phyloP scores from a whole-genome alignment of 352 stramenopile genomes.

The Salisapilia sapeloensis region DNA sequence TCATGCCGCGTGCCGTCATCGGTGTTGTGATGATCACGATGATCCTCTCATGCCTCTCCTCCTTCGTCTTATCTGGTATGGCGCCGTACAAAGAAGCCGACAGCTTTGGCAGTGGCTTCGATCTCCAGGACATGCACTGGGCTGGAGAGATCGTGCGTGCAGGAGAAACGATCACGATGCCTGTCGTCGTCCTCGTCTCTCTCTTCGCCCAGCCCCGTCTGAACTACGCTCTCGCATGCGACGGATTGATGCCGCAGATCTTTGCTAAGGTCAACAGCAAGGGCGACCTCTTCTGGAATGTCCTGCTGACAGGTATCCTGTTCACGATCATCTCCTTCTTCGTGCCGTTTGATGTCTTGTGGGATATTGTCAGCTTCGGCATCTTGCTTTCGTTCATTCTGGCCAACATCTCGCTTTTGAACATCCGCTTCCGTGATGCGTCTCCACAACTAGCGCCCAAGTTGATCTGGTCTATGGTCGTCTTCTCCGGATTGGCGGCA shows the following conservation, averaged over 20 bases:
- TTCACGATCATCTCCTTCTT: slow-evolving; percentile 55
- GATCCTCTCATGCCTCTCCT: slow-evolving; percentile 52
- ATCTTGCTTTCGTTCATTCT: slow-evolving; percentile 83
- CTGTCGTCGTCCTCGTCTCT: slow-evolving; percentile 86
- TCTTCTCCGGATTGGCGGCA: slow-evolving; percentile 12
- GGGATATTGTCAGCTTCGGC: slow-evolving; percentile 81
- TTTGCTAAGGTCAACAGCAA: slow-evolving; percentile 78
- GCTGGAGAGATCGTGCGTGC: no score
- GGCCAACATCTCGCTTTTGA: slow-evolving; percentile 55
- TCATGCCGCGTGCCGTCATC: slow-evolving; percentile 73
- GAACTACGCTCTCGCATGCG: slow-evolving; percentile 85
- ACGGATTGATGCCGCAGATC: slow-evolving; percentile 84
- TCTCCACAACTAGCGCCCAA: slow-evolving; percentile 21
- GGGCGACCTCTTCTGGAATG: slow-evolving; percentile 68
- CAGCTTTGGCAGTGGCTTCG: slow-evolving; percentile 27
- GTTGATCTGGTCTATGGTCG: slow-evolving; percentile 20
- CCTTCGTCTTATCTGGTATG: slow-evolving; percentile 80
- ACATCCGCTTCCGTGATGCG: slow-evolving; percentile 47
- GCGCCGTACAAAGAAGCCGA: slow-evolving; percentile 12
- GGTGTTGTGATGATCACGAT: slow-evolving; percentile 62
- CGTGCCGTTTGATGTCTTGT: slow-evolving; percentile 61
- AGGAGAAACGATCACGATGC: slow-evolving; percentile 78
- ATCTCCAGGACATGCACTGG: slow-evolving; percentile 16
- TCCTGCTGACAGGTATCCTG: slow-evolving; percentile 36
- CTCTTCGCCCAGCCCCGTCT: slow-evolving; percentile 87